Base-by-base conservation (phyloP, 495 filamentous ascomycete species). In the Achaetomiella virescens region DNA sequence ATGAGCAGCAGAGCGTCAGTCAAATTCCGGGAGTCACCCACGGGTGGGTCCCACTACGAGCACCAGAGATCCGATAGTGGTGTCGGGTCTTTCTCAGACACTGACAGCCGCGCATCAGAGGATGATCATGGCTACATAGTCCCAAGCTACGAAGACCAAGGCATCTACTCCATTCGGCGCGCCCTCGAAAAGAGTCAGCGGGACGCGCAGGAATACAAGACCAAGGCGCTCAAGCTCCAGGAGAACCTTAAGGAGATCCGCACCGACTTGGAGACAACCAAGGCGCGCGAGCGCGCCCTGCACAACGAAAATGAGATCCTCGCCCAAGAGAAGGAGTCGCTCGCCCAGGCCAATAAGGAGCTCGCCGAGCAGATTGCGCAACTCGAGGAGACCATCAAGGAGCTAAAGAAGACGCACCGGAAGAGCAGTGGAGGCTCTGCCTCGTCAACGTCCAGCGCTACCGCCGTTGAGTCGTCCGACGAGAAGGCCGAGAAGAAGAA, bases 311-410 rank as follows among this genome's bases (percentile, higher is more conserved):
- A 95, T 49, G 88, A 96, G 63, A 15, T 59, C 22, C 48, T 67
- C 25, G n/a, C 3, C 4, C 50, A 60, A n/a, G 59, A 61, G 35
- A 67, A 64, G 20, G 83, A 90, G 54, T 90, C 92, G 86, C 74
- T 81, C 18, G 90, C 93, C 64, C 84, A 80, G 29, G 88, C 95
- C 68, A 87, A 91, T 17, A 96, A 95, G 75, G 86, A 87, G 56
- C 78, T 92, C 17, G 79, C 87, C 27, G 82, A 89, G 58, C 91
- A 95, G 81, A 93, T 92, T 58, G 77, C 82, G 4, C 81, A 89
- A 61, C 91, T 95, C 70, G 93, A 90, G 68, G 79, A 75, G 0
- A 78, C 81, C 25, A 88, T 89, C 75, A 90, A 89, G 73, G 79
- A 87, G 63, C 92, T 96, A 59, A 75, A 78, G 1, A 82, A 86